Evolutionary conservation across 345 rosid species (phyloP).

Genomic region (Gossypium arboreum): DNA sequence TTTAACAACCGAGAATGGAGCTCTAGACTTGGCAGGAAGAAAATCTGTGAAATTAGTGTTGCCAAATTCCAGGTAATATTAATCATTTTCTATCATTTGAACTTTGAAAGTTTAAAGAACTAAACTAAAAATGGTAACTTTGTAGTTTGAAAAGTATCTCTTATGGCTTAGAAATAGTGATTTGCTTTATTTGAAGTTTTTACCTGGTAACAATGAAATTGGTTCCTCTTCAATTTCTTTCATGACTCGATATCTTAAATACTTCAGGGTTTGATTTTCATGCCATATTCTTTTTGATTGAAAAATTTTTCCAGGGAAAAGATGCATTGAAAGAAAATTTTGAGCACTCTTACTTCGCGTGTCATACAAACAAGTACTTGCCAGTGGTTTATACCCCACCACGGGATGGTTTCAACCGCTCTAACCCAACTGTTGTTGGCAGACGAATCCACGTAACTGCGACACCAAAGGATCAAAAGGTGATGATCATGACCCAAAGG

Average conservation of each 20-base stretch:
- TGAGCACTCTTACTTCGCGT: constrained; percentile 29
- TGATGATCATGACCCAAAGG: constrained; percentile 3
- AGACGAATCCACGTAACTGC: background rate
- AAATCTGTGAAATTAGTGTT: constrained; percentile 27
- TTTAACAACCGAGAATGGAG: constrained; percentile 30
- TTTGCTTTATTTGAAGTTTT: too few relatives aligned
- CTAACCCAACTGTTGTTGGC: background rate
- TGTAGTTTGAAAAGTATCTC: too few relatives aligned
- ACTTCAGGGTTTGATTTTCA: too few relatives aligned
- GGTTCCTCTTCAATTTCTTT: too few relatives aligned
- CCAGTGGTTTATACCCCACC: constrained; percentile 23
- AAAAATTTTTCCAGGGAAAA: constrained; percentile 32
- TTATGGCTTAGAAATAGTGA: too few relatives aligned
- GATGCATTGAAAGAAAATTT: constrained; percentile 24
- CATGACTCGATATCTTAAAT: too few relatives aligned
- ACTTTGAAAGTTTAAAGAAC: too few relatives aligned
- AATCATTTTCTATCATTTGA: background rate
- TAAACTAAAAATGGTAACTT: too few relatives aligned
- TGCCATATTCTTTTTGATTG: background rate
- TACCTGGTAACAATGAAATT: too few relatives aligned
- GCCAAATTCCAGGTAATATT: constrained; percentile 44
- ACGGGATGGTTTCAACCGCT: background rate
- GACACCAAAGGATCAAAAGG: background rate
- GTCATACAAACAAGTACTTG: constrained; percentile 34
- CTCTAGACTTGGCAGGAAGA: background rate